Evolutionary conservation across 106 monocot species (phyloP), one percentile per base, ranked within the genome.

Genomic region (Dactylorhiza incarnata): DNA sequence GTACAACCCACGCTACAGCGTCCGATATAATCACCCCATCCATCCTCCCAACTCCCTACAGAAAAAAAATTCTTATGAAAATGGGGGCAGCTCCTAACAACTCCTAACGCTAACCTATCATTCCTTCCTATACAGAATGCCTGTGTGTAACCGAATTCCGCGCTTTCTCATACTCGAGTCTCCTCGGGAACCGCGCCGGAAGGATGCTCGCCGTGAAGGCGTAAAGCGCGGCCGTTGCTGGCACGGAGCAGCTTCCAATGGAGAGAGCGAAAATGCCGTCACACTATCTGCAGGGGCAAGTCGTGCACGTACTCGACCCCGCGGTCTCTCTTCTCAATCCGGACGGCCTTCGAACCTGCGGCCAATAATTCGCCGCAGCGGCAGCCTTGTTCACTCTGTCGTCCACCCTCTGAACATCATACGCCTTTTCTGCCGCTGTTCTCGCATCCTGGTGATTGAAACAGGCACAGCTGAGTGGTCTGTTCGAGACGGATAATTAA

Each of bases 301-400:
- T 86, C 79, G 46, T 29, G 79, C 15, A 72, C 63, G 15, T 65
- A 37, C 37, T 37, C 37, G 37, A 73, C 75, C 13, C 50, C 66
- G 5, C 83, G 76, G 14, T 79, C 74, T 67, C 73, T 62, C 68
- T 87, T 85, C 50, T 95, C 72, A 13, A n/a, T 49, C 23, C 85
- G 88, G 12, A 82, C 83, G n/a, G 88, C 88, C 78, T 85, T 88
- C 26, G 81, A 78, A 9, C 85, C 88, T 20, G 88, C 85, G 76
- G 81, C 81, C 83, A 80, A 85, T 85, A n/a, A 70, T 87, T 91
- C 20, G 90, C 90, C 17, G 81, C 87, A 26, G 87, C 72, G 50
- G 87, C 87, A 44, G 90, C 75, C 56, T 75, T 87, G 73, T 91
- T 91, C 20, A 91, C 90, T 69, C 83, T 85, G 3, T 85, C 90